Percentiles rank a stretch among this genome's conserved stretches.
Evolutionary conservation across 805 yeast species (phyloP).

Genomic region (Starmerella ratchasimensis): DNA sequence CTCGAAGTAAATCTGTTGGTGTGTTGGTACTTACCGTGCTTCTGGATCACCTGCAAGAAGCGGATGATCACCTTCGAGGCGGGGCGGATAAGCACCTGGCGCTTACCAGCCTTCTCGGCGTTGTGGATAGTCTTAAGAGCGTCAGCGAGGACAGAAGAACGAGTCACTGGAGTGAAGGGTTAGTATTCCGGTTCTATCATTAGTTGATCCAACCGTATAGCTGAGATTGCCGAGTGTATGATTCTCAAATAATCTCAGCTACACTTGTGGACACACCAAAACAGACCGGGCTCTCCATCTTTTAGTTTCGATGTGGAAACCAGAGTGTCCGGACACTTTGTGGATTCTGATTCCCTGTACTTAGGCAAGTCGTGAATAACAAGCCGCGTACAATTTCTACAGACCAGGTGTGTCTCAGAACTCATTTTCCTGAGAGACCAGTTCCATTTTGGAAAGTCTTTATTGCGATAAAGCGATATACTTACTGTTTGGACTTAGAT

Average conservation of each 20-base stretch:
- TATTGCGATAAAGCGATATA: slow-evolving; percentile 1
- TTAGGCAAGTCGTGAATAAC: background rate
- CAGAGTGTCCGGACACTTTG: slow-evolving; percentile 22
- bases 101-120: slow-evolving; percentile 98
- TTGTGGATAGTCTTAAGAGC: slow-evolving; percentile 96
- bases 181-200: slow-evolving; percentile 16
- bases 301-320: slow-evolving; percentile 5
- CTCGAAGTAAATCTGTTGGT: too few species aligned
- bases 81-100: slow-evolving; percentile 97
- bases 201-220: background rate
- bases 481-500: slow-evolving; percentile 20
- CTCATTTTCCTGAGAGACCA: slow-evolving; percentile 23
- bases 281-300: slow-evolving; percentile 1
- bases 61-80: slow-evolving; percentile 96
- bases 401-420: slow-evolving; percentile 24
- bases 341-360: slow-evolving; percentile 18
- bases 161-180: slow-evolving; percentile 60
- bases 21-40: slow-evolving; percentile 55
- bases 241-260: too few species aligned
- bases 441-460: slow-evolving; percentile 13
- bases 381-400: background rate
- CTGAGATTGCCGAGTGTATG: background rate
- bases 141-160: slow-evolving; percentile 97
- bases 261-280: too few species aligned
- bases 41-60: slow-evolving; percentile 93